Conservation (phyloP, 148 eudicot species). For the Talinum fruticosum region DNA sequence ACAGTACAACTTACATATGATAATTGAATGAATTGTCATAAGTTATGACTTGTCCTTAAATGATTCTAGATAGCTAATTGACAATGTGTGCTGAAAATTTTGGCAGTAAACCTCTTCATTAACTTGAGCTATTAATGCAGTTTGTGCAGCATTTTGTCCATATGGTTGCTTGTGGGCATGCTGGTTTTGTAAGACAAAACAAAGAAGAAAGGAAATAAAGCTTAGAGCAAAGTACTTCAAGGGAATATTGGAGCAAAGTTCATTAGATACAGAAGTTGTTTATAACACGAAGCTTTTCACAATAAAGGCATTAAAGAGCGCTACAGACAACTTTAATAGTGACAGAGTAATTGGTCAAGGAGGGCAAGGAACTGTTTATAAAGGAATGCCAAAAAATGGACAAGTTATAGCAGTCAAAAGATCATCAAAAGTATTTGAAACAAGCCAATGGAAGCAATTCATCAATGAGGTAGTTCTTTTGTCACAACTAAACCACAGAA, state of each 20-base stretch:
- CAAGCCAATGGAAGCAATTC: neutral
- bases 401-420: slow-evolving; percentile 1
- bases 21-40: no score
- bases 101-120: no score
- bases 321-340: neutral
- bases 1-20: no score
- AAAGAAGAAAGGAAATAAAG: neutral
- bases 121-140: no score
- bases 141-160: no score
- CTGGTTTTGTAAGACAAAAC: neutral
- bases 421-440: neutral
- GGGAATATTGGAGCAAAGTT: neutral
- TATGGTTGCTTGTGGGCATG: neutral
- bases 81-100: no score
- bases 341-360: neutral
- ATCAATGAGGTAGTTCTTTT: slow-evolving; percentile 6
- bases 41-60: no score
- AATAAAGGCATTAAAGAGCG: neutral
- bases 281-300: neutral
- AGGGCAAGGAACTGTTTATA: slow-evolving; percentile 4
- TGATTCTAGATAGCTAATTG: no score
- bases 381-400: neutral
- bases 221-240: slow-evolving; percentile 6
- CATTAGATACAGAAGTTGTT: neutral
- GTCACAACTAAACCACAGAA: neutral